Base-by-base conservation (phyloP, 257 asterid genomes). In the Euphrasia confusa region DNA sequence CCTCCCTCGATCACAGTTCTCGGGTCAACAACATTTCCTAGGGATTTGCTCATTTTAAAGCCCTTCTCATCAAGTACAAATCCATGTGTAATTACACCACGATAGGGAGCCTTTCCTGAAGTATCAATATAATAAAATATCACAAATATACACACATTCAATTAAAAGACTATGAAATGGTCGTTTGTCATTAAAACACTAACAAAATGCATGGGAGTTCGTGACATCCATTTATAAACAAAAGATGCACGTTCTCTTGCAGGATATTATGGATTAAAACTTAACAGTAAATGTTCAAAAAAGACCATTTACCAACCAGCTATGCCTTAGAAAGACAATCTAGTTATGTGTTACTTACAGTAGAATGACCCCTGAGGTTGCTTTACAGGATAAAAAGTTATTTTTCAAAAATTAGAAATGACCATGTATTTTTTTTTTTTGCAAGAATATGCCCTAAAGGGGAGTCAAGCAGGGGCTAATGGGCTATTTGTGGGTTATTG, bases 21-120 rank as follows among this genome's bases (percentile, higher is more conserved):
- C 40, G 97, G 99, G 75, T 92, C 99, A 52, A 92, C 95, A 71
- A 92, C 97, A 74, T 92, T 92, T 65, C 99, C 99, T 60, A 84
- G 67, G 64, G 97, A 92, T 79, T 92, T 92, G 81, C 99, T 92
- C 99, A 92, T 92, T 83, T 92, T 92, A 59, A 86, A 82, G 33
- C 99, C 99, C 62, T 72, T 92, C 80, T 92, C 99, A 62, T 92
- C 99, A 60, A 92, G 81, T 54, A 89, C 99, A 77, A 92, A 92
- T 72, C 99, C 99, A 66, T 92, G 99, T 4, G 99, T 92, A 58
- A 92, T 69, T 54, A 92, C 97, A 49, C 87, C 83, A 54, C 60
- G 79, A 75, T 92, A 92, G 14, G 99, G 99, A 64, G 99, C 99
- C 75, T 78, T 85, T 60, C 96, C 99, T 92, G 86, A 61, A 83